Evolutionary conservation across 129 eudicot species (phyloP).

Genomic region (Kitagawia praeruptora): DNA sequence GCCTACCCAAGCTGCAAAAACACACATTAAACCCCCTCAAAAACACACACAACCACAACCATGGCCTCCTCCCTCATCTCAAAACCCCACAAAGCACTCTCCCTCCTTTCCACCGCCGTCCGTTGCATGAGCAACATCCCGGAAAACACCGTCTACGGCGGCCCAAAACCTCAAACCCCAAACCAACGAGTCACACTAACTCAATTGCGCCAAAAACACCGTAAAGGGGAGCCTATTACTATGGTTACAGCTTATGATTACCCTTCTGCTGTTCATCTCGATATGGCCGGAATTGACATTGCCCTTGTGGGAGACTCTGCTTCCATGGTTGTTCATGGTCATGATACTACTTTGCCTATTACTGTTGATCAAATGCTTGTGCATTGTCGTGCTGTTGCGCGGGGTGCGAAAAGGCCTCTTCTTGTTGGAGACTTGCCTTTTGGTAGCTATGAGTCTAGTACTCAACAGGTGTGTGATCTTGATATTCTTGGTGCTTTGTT

Average conservation of each 20-base stretch:
- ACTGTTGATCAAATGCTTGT: slow-evolving; percentile 80
- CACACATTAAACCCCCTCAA: not conserved
- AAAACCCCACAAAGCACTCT: slow-evolving; percentile 8
- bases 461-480: slow-evolving; percentile 47
- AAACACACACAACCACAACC: slow-evolving; percentile 11
- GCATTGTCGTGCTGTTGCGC: slow-evolving; percentile 82
- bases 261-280: slow-evolving; percentile 92
- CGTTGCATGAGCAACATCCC: slow-evolving; percentile 79
- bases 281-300: slow-evolving; percentile 78
- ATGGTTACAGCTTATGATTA: slow-evolving; percentile 96
- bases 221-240: slow-evolving; percentile 59
- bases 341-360: slow-evolving; percentile 92
- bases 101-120: slow-evolving; percentile 1
- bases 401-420: slow-evolving; percentile 82
- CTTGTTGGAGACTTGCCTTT: slow-evolving; percentile 93
- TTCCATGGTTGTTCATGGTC: slow-evolving; percentile 93
- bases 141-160: slow-evolving; percentile 89
- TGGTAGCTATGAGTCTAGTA: slow-evolving; percentile 81
- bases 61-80: slow-evolving; percentile 18
- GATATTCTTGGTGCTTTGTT: not conserved
- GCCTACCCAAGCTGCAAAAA: not conserved
- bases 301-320: slow-evolving; percentile 96
- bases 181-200: slow-evolving; percentile 65
- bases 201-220: slow-evolving; percentile 48
- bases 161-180: slow-evolving; percentile 76